phyloP scores from a whole-genome alignment of 768 basidiomycete genomes.

The Albatrellus ellisii region DNA sequence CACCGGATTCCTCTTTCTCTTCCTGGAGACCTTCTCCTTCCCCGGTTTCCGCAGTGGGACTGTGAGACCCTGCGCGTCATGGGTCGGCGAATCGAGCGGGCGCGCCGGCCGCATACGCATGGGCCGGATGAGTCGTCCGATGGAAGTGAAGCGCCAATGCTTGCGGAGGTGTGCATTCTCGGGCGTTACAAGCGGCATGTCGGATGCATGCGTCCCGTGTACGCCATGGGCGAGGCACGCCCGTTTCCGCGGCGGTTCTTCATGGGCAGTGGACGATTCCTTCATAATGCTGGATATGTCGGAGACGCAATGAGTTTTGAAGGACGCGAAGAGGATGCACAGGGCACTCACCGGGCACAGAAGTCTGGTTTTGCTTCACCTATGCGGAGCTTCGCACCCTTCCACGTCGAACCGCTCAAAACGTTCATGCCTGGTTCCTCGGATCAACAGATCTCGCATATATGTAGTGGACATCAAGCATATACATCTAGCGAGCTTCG shows the following conservation, averaged over 20 bases:
- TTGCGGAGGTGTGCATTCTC: conserved; percentile 36
- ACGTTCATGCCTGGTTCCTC: conserved; percentile 66
- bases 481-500: conserved; percentile 54
- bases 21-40: conserved; percentile 22
- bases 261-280: conserved; percentile 13
- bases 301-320: conserved; percentile 12
- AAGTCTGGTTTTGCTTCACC: conserved; percentile 78
- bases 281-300: conserved; percentile 20
- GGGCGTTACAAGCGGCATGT: conserved; percentile 53
- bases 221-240: conserved; percentile 21
- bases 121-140: conserved; percentile 51
- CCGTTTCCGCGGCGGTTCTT: conserved; percentile 32
- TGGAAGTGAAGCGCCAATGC: conserved; percentile 60
- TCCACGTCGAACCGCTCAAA: conserved; percentile 76
- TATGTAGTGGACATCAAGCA: conserved; percentile 1
- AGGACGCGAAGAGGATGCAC: no score
- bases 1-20: conserved; percentile 34
- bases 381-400: conserved; percentile 72
- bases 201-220: conserved; percentile 33
- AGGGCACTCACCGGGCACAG: conserved; percentile 35
- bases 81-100: conserved; percentile 28
- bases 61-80: no score
- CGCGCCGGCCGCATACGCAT: conserved; percentile 57
- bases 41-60: no score
- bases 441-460: not conserved